Conservation (phyloP, 352 stramenopile species). For the Phytophthora megakarya region DNA sequence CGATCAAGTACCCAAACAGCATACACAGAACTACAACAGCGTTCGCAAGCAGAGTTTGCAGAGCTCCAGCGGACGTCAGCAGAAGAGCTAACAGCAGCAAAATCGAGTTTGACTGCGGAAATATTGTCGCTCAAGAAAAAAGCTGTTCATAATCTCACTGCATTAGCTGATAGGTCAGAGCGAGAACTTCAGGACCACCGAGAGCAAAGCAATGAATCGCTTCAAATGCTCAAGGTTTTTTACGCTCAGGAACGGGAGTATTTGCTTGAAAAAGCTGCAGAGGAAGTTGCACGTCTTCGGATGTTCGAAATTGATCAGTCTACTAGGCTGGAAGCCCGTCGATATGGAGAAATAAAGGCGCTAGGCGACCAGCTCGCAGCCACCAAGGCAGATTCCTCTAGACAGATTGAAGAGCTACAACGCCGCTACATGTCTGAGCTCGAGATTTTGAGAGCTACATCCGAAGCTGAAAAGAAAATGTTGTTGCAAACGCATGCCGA, state of each 20-base stretch:
- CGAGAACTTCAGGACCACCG: slow-evolving; percentile 35
- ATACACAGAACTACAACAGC: slow-evolving; percentile 32
- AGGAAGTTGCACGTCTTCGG: slow-evolving; percentile 32
- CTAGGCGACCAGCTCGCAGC: slow-evolving; percentile 27
- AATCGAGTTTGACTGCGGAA: slow-evolving; percentile 22
- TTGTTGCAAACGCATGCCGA: slow-evolving; percentile 28
- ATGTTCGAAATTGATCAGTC: slow-evolving; percentile 43
- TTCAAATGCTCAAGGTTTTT: slow-evolving; percentile 23
- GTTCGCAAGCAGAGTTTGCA: slow-evolving; percentile 28
- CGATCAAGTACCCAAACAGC: slow-evolving; percentile 12
- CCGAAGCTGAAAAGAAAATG: slow-evolving; percentile 15
- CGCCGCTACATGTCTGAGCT: slow-evolving; percentile 32
- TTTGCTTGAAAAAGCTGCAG: slow-evolving; percentile 25
- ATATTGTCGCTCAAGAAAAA: slow-evolving; percentile 32
- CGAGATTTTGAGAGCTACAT: slow-evolving; percentile 19
- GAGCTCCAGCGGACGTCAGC: slow-evolving; percentile 27
- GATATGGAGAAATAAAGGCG: slow-evolving; percentile 26
- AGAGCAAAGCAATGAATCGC: slow-evolving; percentile 30
- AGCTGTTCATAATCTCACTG: slow-evolving; percentile 30
- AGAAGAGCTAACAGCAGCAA: slow-evolving; percentile 19
- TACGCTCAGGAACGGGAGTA: slow-evolving; percentile 26
- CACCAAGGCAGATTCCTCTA: slow-evolving; percentile 7
- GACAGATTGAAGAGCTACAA: slow-evolving; percentile 33
- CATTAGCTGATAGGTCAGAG: slow-evolving; percentile 27
- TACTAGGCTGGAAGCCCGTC: slow-evolving; percentile 27